phyloP scores from a whole-genome alignment of 257 asterid genomes.

The Mitragyna speciosa region DNA sequence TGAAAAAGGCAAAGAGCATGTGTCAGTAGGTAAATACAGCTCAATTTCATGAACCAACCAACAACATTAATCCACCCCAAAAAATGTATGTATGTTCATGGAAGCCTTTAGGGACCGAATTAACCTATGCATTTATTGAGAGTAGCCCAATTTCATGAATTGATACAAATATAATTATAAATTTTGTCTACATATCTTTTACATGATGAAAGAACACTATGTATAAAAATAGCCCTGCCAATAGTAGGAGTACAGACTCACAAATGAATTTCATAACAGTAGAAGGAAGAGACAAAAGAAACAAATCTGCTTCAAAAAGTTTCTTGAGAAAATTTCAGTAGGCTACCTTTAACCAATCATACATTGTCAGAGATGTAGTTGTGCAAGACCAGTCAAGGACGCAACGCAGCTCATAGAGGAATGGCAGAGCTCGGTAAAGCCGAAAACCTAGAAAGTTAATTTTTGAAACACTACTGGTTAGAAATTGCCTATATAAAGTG shows the following conservation, averaged over 20 bases:
- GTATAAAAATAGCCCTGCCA: not conserved
- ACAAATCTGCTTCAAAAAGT: not conserved
- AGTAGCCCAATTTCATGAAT: not conserved
- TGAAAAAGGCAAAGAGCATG: not conserved
- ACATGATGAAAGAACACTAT: not conserved
- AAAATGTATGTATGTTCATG: no score
- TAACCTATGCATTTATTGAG: no score
- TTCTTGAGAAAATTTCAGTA: not conserved
- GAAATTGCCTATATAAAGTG: conserved; percentile 93
- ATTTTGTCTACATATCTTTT: not conserved
- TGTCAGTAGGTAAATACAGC: not conserved
- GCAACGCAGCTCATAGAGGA: conserved; percentile 87
- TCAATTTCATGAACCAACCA: not conserved
- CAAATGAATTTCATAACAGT: no score
- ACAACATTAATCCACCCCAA: no score
- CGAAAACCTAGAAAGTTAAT: conserved; percentile 79
- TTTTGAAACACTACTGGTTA: conserved; percentile 82
- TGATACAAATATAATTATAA: not conserved
- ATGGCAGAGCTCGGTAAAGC: conserved; percentile 91
- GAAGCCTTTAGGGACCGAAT: no score
- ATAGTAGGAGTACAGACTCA: not conserved
- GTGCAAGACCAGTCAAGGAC: conserved; percentile 99
- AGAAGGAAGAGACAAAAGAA: not conserved
- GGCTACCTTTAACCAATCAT: conserved; percentile 98
- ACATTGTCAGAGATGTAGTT: conserved; percentile 86